phyloP scores from a whole-genome alignment of 106 monocot genomes.

The Agapanthus africanus region DNA sequence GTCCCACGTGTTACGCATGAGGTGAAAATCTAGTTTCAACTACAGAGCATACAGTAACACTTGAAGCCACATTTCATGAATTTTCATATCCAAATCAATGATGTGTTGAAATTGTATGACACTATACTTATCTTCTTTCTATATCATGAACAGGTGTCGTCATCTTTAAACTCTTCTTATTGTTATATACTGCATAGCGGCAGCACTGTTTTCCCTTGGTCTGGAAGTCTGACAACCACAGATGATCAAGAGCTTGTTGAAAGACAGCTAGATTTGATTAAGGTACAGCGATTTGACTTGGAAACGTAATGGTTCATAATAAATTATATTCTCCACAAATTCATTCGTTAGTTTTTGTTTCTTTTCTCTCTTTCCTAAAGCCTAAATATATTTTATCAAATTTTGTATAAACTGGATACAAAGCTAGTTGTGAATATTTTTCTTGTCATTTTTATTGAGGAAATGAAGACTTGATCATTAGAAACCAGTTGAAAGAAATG shows the following conservation, averaged over 20 bases:
- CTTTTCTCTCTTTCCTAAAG: too few relatives aligned
- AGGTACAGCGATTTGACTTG: too few relatives aligned
- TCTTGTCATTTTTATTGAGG: not conserved
- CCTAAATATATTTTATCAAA: too few relatives aligned
- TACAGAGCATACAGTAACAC: too few relatives aligned
- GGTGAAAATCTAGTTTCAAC: too few relatives aligned
- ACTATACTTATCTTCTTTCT: not conserved
- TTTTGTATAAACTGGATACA: too few relatives aligned
- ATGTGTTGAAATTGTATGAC: not conserved
- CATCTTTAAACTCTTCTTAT: conserved; percentile 93
- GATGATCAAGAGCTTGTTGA: conserved; percentile 88
- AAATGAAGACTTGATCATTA: not conserved
- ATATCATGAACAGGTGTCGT: conserved; percentile 63
- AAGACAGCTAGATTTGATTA: conserved; percentile 89
- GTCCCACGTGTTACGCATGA: too few relatives aligned
- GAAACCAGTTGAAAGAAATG: not conserved
- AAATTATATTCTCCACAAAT: too few relatives aligned
- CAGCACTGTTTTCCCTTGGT: conserved; percentile 83
- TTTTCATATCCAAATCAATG: conserved; percentile 1
- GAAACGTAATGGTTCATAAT: too few relatives aligned
- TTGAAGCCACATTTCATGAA: too few relatives aligned
- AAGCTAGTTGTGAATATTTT: not conserved
- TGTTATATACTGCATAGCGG: conserved; percentile 93
- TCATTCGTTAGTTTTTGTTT: too few relatives aligned
- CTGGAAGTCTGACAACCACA: conserved; percentile 60